Percentiles rank a stretch among this genome's conserved stretches.
Conservation (phyloP, 108 stramenopile species). For the Pseudonitzschia multiseries region DNA sequence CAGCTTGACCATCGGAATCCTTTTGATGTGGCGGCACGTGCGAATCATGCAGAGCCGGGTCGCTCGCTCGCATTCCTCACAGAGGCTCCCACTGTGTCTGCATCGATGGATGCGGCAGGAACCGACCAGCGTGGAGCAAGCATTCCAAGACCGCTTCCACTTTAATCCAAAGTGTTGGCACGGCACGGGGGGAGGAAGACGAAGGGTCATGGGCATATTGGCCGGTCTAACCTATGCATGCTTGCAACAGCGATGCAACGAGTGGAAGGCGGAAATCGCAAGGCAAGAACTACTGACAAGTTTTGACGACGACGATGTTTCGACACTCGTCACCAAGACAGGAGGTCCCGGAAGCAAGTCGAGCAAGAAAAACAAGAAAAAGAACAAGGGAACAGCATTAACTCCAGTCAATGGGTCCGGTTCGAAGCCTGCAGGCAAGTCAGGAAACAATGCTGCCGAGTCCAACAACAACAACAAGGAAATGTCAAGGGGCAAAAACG, state of each 20-base stretch:
- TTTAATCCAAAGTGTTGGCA: conserved; percentile 23
- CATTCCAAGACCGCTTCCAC: no score
- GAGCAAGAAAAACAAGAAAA: conserved; percentile 44
- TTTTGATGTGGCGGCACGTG: conserved; percentile 33
- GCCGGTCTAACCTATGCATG: conserved; percentile 64
- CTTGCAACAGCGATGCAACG: conserved; percentile 61
- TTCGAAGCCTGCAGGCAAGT: neutral
- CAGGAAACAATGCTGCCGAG: neutral
- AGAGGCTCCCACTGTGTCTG: conserved; percentile 28
- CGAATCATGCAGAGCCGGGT: conserved; percentile 30
- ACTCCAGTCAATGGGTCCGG: neutral
- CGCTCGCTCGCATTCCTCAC: neutral
- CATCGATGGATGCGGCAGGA: conserved; percentile 34
- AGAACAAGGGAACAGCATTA: conserved; percentile 6
- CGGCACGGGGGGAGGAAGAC: conserved; percentile 42
- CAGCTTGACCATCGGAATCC: conserved; percentile 22
- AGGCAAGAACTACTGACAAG: conserved; percentile 57
- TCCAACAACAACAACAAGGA: neutral
- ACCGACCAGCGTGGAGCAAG: neutral
- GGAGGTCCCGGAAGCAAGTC: conserved; percentile 37
- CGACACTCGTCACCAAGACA: conserved; percentile 16
- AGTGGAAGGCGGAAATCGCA: conserved; percentile 78
- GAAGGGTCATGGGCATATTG: conserved; percentile 55
- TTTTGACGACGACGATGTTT: conserved; percentile 22
- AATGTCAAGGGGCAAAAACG: neutral